Evolutionary conservation across 108 stramenopile species (phyloP).

Genomic region (Skeletonema menzelii): DNA sequence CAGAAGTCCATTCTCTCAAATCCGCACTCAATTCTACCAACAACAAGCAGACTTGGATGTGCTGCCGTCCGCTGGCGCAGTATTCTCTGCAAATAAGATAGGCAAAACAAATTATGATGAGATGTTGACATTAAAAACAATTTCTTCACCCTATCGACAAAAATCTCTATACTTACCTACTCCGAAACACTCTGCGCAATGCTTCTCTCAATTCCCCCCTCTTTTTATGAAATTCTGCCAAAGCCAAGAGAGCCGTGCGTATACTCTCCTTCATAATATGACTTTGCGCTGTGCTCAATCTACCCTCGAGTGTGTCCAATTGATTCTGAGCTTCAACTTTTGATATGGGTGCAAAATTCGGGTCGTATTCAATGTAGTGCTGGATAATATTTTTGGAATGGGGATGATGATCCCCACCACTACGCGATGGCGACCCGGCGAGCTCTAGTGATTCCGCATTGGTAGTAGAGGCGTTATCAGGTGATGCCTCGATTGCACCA

Average conservation of each 20-base stretch:
- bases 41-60: slow-evolving; percentile 54
- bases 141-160: not conserved
- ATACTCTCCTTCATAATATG: slow-evolving; percentile 83
- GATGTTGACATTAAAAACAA: not conserved
- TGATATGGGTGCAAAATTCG: slow-evolving; percentile 7
- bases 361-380: slow-evolving; percentile 18
- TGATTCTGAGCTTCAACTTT: not conserved
- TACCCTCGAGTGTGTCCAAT: slow-evolving; percentile 49
- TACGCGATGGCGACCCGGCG: not conserved
- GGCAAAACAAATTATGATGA: not conserved
- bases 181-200: slow-evolving; percentile 41
- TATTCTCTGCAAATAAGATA: slow-evolving; percentile 53
- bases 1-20: slow-evolving; percentile 42
- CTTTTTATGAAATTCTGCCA: slow-evolving; percentile 41
- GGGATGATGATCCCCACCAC: not conserved
- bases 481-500: slow-evolving; percentile 10
- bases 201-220: slow-evolving; percentile 62
- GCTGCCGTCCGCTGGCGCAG: slow-evolving; percentile 60
- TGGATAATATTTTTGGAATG: not conserved
- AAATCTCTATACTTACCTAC: slow-evolving; percentile 5
- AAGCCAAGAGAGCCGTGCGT: slow-evolving; percentile 62
- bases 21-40: slow-evolving; percentile 58
- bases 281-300: slow-evolving; percentile 67
- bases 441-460: slow-evolving; percentile 4
- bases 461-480: slow-evolving; percentile 2